Evolutionary conservation across 768 basidiomycete genomes (phyloP).

Genomic region (Multifurca ochricompacta): DNA sequence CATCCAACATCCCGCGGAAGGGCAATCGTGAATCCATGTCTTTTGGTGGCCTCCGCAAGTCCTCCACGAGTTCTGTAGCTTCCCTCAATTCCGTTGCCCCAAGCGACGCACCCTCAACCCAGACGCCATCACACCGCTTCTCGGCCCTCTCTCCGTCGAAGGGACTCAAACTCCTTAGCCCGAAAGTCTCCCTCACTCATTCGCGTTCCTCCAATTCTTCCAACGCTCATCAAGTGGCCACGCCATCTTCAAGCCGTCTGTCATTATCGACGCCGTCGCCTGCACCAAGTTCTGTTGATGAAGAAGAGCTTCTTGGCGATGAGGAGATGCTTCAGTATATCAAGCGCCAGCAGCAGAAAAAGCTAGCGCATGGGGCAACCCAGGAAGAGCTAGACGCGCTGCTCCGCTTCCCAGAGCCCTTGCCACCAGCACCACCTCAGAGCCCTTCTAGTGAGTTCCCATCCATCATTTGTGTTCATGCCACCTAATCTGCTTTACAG

Average conservation of each 20-base stretch:
- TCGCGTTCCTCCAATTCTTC: slow-evolving; percentile 48
- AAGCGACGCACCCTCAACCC: slow-evolving; percentile 23
- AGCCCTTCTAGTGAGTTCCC: slow-evolving; percentile 59
- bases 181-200: slow-evolving; percentile 61
- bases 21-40: slow-evolving; percentile 73
- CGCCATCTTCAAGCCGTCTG: slow-evolving; percentile 66
- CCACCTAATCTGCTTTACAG: slow-evolving; percentile 31
- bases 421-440: slow-evolving; percentile 54
- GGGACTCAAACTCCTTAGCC: slow-evolving; percentile 70
- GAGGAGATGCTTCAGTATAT: slow-evolving; percentile 98
- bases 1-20: slow-evolving; percentile 50
- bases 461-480: neutral
- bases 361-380: slow-evolving; percentile 70
- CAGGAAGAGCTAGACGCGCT: slow-evolving; percentile 85
- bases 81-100: slow-evolving; percentile 51
- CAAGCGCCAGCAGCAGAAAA: slow-evolving; percentile 82
- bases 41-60: slow-evolving; percentile 69
- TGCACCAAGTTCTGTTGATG: slow-evolving; percentile 65
- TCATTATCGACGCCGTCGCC: slow-evolving; percentile 84
- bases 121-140: slow-evolving; percentile 52
- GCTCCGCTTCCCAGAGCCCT: slow-evolving; percentile 88
- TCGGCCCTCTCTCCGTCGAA: slow-evolving; percentile 82
- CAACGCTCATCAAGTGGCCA: slow-evolving; percentile 45
- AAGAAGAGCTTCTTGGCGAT: slow-evolving; percentile 83
- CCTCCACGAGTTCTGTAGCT: slow-evolving; percentile 74